Evolutionary conservation across 2,329 filamentous ascomycete genomes (phyloP).

Genomic region (Didymella segeticola): DNA sequence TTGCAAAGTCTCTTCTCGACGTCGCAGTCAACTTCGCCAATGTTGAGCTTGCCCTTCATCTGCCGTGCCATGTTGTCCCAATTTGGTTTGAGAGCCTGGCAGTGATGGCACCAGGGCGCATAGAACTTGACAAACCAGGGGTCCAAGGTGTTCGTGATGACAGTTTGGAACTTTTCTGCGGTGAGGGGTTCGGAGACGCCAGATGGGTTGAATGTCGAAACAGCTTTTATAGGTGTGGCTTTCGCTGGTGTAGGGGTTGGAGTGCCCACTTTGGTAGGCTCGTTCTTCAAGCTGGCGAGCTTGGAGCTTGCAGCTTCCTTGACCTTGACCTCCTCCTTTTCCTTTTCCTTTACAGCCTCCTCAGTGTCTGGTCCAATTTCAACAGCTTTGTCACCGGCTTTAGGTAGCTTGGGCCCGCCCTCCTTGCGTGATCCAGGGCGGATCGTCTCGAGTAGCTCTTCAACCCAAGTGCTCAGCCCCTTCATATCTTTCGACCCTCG

Average conservation of each 20-base stretch:
- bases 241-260: conserved; percentile 32
- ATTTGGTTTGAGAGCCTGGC: conserved; percentile 87
- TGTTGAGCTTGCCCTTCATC: conserved; percentile 86
- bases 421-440: conserved; percentile 81
- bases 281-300: conserved; percentile 18
- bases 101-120: conserved; percentile 96
- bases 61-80: conserved; percentile 91
- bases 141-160: conserved; percentile 85
- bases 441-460: conserved; percentile 76
- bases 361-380: conserved; percentile 50
- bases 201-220: conserved; percentile 67
- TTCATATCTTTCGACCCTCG: conserved; percentile 72
- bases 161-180: conserved; percentile 82
- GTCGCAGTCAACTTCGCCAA: conserved; percentile 97
- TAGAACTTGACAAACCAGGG: conserved; percentile 99
- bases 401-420: conserved; percentile 71
- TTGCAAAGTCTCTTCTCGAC: conserved; percentile 87
- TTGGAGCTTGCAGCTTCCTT: conserved; percentile 21
- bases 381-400: conserved; percentile 67
- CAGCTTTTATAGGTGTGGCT: conserved; percentile 29
- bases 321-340: conserved; percentile 22
- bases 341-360: conserved; percentile 46
- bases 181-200: conserved; percentile 79
- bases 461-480: conserved; percentile 72
- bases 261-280: conserved; percentile 37